Conservation (phyloP, 1,139 yeast species). For the Pichia sp. region DNA sequence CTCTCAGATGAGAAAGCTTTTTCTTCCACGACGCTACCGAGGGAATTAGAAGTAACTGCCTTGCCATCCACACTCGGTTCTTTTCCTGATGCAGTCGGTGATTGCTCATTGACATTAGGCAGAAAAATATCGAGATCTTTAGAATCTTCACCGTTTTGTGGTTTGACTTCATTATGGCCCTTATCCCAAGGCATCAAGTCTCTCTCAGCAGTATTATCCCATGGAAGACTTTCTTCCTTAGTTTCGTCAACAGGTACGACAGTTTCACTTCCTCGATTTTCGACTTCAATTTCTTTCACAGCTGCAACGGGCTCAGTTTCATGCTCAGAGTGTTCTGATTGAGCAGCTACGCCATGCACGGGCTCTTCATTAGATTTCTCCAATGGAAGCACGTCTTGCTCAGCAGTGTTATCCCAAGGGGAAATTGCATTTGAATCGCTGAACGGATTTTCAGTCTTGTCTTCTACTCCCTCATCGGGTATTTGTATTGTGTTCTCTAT, state of each 20-base stretch:
- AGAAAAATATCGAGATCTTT: not conserved
- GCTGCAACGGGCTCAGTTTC: not conserved
- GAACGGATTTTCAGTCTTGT: not conserved
- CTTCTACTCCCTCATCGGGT: not conserved
- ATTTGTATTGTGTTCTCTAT: not conserved
- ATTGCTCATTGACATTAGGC: too few species aligned
- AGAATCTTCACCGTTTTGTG: not conserved
- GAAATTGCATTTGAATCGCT: conserved; percentile 3
- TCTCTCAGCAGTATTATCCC: conserved; percentile 6
- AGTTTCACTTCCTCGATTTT: not conserved
- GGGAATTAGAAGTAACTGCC: not conserved
- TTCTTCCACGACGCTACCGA: not conserved
- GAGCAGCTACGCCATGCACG: not conserved
- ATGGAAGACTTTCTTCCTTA: conserved; percentile 1
- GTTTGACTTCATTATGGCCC: not conserved
- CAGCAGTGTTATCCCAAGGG: conserved; percentile 11
- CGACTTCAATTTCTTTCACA: not conserved
- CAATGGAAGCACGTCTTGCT: not conserved
- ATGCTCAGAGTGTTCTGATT: not conserved
- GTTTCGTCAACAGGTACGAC: not conserved
- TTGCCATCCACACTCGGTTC: not conserved
- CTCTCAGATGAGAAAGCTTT: not conserved
- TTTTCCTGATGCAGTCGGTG: too few species aligned
- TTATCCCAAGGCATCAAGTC: conserved; percentile 17
- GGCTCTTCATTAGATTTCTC: not conserved